Conservation (phyloP, 169 alveolate species). For the Eimeria acervulina region DNA sequence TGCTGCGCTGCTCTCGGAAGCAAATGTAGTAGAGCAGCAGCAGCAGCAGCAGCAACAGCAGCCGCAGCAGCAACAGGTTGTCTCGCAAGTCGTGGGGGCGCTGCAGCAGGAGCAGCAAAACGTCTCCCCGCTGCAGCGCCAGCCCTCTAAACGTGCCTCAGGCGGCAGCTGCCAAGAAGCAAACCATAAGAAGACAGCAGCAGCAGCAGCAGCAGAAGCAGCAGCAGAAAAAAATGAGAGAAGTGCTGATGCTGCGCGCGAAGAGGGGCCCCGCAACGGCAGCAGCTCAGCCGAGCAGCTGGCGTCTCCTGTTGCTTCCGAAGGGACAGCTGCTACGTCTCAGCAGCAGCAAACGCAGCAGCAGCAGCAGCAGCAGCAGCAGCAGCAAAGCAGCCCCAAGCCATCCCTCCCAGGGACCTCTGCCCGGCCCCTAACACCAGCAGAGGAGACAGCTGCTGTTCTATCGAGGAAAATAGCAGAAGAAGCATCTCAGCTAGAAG, state of each 20-base stretch:
- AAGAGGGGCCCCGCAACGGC: background rate
- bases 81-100: no score
- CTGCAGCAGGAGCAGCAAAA: background rate
- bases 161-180: background rate
- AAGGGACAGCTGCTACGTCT: no score
- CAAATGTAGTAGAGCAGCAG: background rate
- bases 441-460: slow-evolving; percentile 24
- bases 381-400: background rate
- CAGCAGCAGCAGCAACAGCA: slow-evolving; percentile 1
- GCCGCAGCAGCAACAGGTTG: background rate
- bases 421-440: slow-evolving; percentile 17
- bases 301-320: no score
- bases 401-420: background rate
- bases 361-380: background rate
- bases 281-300: background rate
- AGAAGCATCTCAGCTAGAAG: background rate
- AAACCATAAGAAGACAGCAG: slow-evolving; percentile 7
- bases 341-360: background rate
- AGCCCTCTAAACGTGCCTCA: background rate
- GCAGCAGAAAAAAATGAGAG: background rate
- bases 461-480: slow-evolving; percentile 4
- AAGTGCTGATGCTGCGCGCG: background rate
- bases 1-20: slow-evolving; percentile 50
- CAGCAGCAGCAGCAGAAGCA: slow-evolving; percentile 1
- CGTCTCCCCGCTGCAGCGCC: background rate